Base-by-base conservation (phyloP, 2,329 filamentous ascomycete species). In the Sclerotinia trifoliorum region DNA sequence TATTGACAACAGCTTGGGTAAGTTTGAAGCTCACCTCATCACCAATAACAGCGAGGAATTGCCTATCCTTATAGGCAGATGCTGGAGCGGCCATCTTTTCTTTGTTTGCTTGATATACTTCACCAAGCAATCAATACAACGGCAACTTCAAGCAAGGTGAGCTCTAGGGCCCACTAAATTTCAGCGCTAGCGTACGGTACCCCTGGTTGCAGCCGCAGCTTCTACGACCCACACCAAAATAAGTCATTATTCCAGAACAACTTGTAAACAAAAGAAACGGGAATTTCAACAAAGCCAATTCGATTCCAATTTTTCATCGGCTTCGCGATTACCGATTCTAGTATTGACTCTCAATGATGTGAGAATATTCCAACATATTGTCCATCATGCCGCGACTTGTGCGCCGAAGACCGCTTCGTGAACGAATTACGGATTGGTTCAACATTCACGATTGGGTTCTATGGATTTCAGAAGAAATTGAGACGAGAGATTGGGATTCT, bases 1-100 rank as follows among this genome's bases (percentile, higher is more conserved):
- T 17, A 26, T 42, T 42, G 39, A 42, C n/a, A 54, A n/a, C 44
- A 11, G 19, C n/a, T 46, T 39, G 68, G 21, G 19, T 11, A 61
- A 66, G 46, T 60, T 55, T 32, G 26, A 52, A 56, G 69, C 72
- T 61, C 78, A 92, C 95, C 88, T 99, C 95, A 80, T 99, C 95
- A 65, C 95, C 95, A 78, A 99, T 99, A 61, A 99, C 94, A 72
- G 95, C 95, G 69, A 99, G 88, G 78, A 99, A 97, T 81, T 99
- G 91, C 76, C 95, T 88, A 81, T 98, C 93, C 82, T 93, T 90
- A 80, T 84, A 90, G 73, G 85, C 82, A 70, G 87, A 83, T 61
- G 81, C 78, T 68, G 85, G 81, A 73, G 86, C 82, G 75, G 88
- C 84, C 87, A 90, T 90, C 63, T 54, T 62, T 11, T 66, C 24